Percentiles rank a stretch among this genome's conserved stretches.
These are phyloP conservation scores for Russula brevipes DNA, from an alignment of 768 basidiomycete species.

Conservation along the genomic window DNA sequence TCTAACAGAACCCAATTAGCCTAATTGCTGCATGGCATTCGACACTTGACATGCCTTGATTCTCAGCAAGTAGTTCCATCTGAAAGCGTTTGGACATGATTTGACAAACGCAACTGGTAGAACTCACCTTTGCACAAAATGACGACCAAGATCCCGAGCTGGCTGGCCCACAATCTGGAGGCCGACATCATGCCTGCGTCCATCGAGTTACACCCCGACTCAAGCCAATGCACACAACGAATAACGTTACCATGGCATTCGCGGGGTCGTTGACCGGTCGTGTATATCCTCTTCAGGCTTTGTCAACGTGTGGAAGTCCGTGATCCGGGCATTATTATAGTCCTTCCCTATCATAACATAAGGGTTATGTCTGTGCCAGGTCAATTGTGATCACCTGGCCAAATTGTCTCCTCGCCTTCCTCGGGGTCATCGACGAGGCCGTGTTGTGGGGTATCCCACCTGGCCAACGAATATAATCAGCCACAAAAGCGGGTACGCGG, in stretches of 20 bases:
- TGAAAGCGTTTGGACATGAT: slow-evolving; percentile 30
- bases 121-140: slow-evolving; percentile 83
- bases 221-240: slow-evolving; percentile 25
- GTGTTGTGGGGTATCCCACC: slow-evolving; percentile 97
- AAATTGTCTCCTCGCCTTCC: slow-evolving; percentile 61
- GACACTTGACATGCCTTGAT: slow-evolving; percentile 65
- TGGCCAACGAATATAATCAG: slow-evolving; percentile 29
- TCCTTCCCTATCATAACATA: slow-evolving; percentile 70
- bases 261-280: slow-evolving; percentile 78
- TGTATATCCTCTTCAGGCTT: slow-evolving; percentile 96
- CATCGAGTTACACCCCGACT: neutral
- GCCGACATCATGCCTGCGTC: slow-evolving; percentile 86
- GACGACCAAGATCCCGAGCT: slow-evolving; percentile 87
- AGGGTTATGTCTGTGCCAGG: neutral
- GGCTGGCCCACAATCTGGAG: slow-evolving; percentile 97
- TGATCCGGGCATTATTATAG: slow-evolving; percentile 84
- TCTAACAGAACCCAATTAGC: slow-evolving; percentile 42
- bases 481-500: neutral
- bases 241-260: slow-evolving; percentile 84
- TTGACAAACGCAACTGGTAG: neutral
- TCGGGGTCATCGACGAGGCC: slow-evolving; percentile 80
- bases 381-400: slow-evolving; percentile 59
- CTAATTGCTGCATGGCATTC: neutral
- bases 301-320: slow-evolving; percentile 78
- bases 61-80: slow-evolving; percentile 91